Percentiles rank a stretch among this genome's conserved stretches.
Evolutionary conservation across 2,329 filamentous ascomycete genomes (phyloP).

Genomic region (Aspergillus aculeatinus): DNA sequence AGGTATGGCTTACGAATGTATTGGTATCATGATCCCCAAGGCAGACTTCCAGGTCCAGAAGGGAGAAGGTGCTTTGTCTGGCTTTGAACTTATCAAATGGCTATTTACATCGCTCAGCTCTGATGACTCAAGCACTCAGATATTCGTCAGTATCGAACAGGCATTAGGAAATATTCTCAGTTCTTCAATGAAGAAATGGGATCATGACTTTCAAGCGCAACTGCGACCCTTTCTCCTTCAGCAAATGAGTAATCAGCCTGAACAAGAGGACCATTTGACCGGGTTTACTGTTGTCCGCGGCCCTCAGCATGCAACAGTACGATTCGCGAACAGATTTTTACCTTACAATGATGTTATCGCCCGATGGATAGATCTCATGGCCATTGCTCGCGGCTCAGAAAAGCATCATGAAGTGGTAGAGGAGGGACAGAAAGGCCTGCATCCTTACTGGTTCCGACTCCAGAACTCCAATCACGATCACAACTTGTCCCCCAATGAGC

Average conservation of each 20-base stretch:
- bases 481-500: slow-evolving; percentile 49
- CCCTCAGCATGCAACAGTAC: slow-evolving; percentile 76
- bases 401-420: slow-evolving; percentile 82
- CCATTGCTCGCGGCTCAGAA: slow-evolving; percentile 61
- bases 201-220: slow-evolving; percentile 42
- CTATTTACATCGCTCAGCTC: slow-evolving; percentile 79
- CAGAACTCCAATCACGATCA: slow-evolving; percentile 53
- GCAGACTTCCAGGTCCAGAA: slow-evolving; percentile 38
- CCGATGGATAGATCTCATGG: slow-evolving; percentile 85
- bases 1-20: slow-evolving; percentile 83
- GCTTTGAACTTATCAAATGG: slow-evolving; percentile 63
- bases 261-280: slow-evolving; percentile 39
- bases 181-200: slow-evolving; percentile 52
- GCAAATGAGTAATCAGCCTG: slow-evolving; percentile 60
- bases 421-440: slow-evolving; percentile 83
- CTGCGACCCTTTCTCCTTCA: slow-evolving; percentile 62
- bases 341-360: slow-evolving; percentile 75
- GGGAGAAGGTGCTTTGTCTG: slow-evolving; percentile 45
- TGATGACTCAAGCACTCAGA: slow-evolving; percentile 69
- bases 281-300: slow-evolving; percentile 60
- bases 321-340: slow-evolving; percentile 87
- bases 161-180: slow-evolving; percentile 76
- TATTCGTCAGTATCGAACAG: slow-evolving; percentile 85
- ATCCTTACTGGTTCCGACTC: slow-evolving; percentile 71
- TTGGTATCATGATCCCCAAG: slow-evolving; percentile 69